Conservation (phyloP, 179 eudicot species). For the Amaranthus tricolor region DNA sequence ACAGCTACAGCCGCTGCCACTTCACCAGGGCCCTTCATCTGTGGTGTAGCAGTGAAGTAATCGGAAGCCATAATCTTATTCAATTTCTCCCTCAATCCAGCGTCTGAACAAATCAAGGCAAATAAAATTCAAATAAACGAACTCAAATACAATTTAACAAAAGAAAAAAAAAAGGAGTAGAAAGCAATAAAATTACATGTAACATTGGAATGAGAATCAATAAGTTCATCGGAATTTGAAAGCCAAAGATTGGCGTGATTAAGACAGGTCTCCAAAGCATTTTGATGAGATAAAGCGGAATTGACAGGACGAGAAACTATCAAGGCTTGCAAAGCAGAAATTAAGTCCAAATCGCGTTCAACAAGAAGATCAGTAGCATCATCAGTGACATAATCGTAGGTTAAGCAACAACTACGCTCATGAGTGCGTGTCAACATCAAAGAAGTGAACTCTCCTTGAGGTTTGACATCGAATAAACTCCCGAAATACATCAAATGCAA, state of each 20-base stretch:
- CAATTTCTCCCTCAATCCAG: constrained; percentile 70
- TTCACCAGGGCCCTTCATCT: constrained; percentile 67
- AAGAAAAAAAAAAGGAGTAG: not conserved
- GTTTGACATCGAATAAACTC: constrained; percentile 67
- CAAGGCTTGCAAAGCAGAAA: constrained; percentile 53
- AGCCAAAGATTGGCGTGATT: constrained; percentile 75
- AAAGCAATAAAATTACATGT: constrained; percentile 46
- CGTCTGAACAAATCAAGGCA: constrained; percentile 43
- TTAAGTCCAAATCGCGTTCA: constrained; percentile 81
- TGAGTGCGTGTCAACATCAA: constrained; percentile 62
- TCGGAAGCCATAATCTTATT: constrained; percentile 81
- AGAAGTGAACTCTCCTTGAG: constrained; percentile 53
- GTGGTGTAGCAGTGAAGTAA: constrained; percentile 72
- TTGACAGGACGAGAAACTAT: constrained; percentile 50
- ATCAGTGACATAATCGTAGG: constrained; percentile 78
- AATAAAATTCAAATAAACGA: not conserved
- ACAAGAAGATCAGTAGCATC: constrained; percentile 57
- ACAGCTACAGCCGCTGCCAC: constrained; percentile 76
- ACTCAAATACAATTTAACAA: not conserved
- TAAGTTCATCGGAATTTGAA: constrained; percentile 45
- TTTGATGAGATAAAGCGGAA: constrained; percentile 62
- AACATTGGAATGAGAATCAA: constrained; percentile 38
- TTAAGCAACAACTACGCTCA: constrained; percentile 84
- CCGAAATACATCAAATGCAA: constrained; percentile 69
- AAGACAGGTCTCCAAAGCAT: constrained; percentile 62